Base-by-base conservation (phyloP, 768 basidiomycete genomes). In the Podaxis sp. region DNA sequence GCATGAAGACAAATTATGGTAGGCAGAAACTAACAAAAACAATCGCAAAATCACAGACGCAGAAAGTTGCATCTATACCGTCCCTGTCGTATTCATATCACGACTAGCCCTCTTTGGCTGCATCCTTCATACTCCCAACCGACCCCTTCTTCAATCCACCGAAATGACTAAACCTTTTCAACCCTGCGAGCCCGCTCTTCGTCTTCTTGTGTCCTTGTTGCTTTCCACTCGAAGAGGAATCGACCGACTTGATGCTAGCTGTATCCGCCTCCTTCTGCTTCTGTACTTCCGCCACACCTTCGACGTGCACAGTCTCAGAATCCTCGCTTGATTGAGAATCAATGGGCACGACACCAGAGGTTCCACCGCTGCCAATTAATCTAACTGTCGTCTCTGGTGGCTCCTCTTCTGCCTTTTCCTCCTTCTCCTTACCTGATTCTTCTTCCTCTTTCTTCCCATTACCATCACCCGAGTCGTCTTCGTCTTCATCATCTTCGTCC, bases 301-400 rank as follows among this genome's bases (percentile, higher is more conserved):
- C 50, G 8, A 70, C 66, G 20, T 73, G 70, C n/a, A 75, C 74
- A 48, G 72, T 71, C 41, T 73, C 72, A 2, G 66, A 66, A 28
- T 40, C 62, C 56, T 36, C 58, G 13, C 58, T 66, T 52, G 13
- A 63, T 57, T 17, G 60, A 28, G 33, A 53, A 58, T 60, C 53
- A 10, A 62, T 11, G n/a, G 66, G 41, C 5, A 71, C 72, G 17
- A 70, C 63, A 22, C 84, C 85, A 33, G 75, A 70, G 24, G 76
- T 72, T 17, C 84, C 84, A 20, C 82, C 82, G 2, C 80, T 83
- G 20, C 86, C 87, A n/a, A 89, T 80, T 13, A 89, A 71, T 49
- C 85, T 83, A 56, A 89, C 79, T 12, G 84, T 86, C 11, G 78
- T 74, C 51, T 79, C 78, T 20, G 77, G 69, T 22, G 72, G 67